Conservation (phyloP, 1,139 yeast species). For the Taphrina confusa region DNA sequence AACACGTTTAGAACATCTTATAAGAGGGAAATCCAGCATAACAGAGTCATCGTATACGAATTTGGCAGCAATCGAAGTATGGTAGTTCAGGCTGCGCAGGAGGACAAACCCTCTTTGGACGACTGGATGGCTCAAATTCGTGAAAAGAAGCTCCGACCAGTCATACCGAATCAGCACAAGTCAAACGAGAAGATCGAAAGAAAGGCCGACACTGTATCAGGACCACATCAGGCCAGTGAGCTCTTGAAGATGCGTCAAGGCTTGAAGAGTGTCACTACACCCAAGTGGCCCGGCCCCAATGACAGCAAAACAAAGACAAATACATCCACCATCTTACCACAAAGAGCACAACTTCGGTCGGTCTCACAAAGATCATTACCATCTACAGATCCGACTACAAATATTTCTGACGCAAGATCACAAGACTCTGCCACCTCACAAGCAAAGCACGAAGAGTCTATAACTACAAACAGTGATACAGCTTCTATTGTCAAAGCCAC, state of each 20-base stretch:
- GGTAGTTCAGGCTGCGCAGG: background rate
- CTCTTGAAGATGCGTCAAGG: slow-evolving; percentile 26
- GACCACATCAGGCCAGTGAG: slow-evolving; percentile 11
- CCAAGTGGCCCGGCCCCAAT: slow-evolving; percentile 20
- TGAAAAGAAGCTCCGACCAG: slow-evolving; percentile 25
- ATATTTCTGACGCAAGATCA: background rate
- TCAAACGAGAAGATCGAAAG: background rate
- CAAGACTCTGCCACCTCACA: background rate
- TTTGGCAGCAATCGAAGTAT: background rate
- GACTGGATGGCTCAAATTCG: slow-evolving; percentile 34
- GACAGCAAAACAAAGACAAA: slow-evolving; percentile 3
- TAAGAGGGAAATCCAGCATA: no score
- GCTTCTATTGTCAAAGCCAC: no score
- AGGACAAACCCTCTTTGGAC: slow-evolving; percentile 9
- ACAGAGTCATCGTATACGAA: no score
- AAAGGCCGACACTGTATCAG: background rate
- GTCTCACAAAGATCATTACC: slow-evolving; percentile 5
- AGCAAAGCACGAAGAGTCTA: background rate
- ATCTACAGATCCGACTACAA: background rate
- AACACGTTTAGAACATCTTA: no score
- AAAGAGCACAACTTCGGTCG: slow-evolving; percentile 8
- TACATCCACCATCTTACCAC: slow-evolving; percentile 9
- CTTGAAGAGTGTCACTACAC: slow-evolving; percentile 19
- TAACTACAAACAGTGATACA: background rate
- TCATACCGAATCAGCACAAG: slow-evolving; percentile 31